These are phyloP conservation scores for Chaetothyriales sp. DNA, from an alignment of 2,329 filamentous ascomycete species.

Conservation along the genomic window DNA sequence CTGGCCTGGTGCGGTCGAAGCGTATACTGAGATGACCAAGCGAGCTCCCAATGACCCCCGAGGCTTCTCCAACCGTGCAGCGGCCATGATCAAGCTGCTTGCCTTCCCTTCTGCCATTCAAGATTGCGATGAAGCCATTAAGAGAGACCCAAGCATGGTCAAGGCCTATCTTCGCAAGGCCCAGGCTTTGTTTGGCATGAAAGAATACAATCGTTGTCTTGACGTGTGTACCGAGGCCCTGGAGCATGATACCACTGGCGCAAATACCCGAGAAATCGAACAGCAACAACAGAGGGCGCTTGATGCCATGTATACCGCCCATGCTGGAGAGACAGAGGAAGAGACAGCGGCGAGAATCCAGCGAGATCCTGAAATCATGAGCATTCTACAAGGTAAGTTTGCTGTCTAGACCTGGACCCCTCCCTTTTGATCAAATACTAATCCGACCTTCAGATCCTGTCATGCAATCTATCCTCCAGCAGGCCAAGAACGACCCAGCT, in stretches of 20 bases:
- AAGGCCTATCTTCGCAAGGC: conserved; percentile 93
- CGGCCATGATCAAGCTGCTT: conserved; percentile 91
- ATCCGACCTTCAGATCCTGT: conserved; percentile 61
- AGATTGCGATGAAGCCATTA: conserved; percentile 83
- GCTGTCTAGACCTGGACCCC: neutral
- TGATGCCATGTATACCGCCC: conserved; percentile 72
- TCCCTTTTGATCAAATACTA: neutral
- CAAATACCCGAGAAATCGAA: conserved; percentile 82
- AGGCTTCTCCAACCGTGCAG: conserved; percentile 93
- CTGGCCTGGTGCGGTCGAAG: conserved; percentile 86
- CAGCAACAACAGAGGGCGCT: conserved; percentile 87
- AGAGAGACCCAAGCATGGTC: conserved; percentile 82
- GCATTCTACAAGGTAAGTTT: conserved; percentile 34
- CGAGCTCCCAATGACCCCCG: conserved; percentile 82
- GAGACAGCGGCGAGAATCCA: conserved; percentile 84
- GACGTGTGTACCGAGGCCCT: conserved; percentile 74
- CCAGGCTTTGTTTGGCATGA: conserved; percentile 91
- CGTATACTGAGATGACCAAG: conserved; percentile 94
- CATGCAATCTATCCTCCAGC: conserved; percentile 94
- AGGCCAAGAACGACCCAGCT: conserved; percentile 83
- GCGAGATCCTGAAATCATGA: conserved; percentile 86
- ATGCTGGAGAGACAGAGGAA: conserved; percentile 90
- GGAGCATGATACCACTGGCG: conserved; percentile 60
- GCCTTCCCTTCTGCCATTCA: conserved; percentile 86
- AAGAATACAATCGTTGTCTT: conserved; percentile 89